Evolutionary conservation across 1,139 yeast species (phyloP), one percentile per base, ranked within the genome.

Genomic region (Taphrina populina): DNA sequence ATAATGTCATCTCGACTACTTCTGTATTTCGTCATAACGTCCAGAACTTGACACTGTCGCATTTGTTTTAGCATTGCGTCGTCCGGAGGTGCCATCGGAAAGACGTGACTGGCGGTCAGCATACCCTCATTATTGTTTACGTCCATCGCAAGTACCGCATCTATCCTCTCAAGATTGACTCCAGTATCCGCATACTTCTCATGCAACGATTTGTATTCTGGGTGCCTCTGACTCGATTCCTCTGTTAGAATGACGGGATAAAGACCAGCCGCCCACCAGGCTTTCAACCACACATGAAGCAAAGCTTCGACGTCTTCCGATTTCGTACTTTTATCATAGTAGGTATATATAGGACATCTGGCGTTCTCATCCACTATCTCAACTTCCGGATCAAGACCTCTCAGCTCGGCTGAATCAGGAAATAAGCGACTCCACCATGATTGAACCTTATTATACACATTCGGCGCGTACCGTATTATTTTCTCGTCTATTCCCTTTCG

Each of bases 21-120:
- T 19, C 35, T 15, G 19, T 43, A 43, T 13, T 30, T 29, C 5
- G 47, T 30, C 23, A 43, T 4, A 11, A 30, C 47, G 33, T 43
- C 47, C 8, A 43, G 27, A 7, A 43, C 47, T 43, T 43, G 47
- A 20, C 47, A 43, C 19, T 43, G 47, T 15, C 47, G 35, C 47
- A 43, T 43, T 19, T 43, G 47, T 21, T 29, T 20, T 29, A 43
- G 17, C 32, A 30, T 30, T 17, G 47, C 7, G 4, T 43, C 47
- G 15, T 43, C 27, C 10, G 37, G 8, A 3, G 36, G 20, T 6
- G 47, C 37, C 37, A 43, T 43, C 8, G 47, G 47, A 19, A 43
- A 43, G 17, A 43, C 47, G 20, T 8, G 21, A 2, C 21, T 29
- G 3, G 47, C 35, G 11, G 32, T 26, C 29, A 43, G 29, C 35